Conservation (phyloP, 441 rosid genomes). For the Populus hybrid region DNA sequence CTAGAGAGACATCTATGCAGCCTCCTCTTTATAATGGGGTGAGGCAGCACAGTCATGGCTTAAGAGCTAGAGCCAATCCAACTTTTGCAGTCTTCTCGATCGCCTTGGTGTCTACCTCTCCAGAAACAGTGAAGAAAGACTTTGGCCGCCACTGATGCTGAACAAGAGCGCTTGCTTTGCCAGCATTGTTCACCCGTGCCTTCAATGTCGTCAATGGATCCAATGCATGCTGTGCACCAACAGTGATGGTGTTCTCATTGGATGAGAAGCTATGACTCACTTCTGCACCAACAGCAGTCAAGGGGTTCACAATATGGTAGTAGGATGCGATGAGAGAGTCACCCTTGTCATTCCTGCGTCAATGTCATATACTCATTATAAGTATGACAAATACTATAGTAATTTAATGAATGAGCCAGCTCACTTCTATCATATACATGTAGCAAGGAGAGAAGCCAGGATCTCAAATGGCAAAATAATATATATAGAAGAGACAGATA, state of each 20-base stretch:
- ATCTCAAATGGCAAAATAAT: no score
- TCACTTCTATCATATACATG: neutral
- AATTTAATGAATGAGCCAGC: neutral
- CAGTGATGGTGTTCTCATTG: no score
- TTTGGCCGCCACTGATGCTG: constrained; percentile 96
- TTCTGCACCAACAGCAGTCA: no score
- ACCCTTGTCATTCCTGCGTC: no score
- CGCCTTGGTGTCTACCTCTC: constrained; percentile 83
- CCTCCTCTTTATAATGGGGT: neutral
- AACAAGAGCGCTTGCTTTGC: constrained; percentile 70
- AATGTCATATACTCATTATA: neutral
- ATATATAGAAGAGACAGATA: neutral
- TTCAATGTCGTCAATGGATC: constrained; percentile 79
- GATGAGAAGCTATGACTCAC: no score
- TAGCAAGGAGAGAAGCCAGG: neutral
- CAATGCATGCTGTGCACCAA: constrained; percentile 29
- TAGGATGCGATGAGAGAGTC: no score
- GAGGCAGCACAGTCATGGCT: no score
- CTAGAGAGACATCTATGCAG: neutral
- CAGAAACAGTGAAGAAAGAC: constrained; percentile 66
- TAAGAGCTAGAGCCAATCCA: neutral
- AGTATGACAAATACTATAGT: neutral
- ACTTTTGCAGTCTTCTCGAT: constrained; percentile 48
- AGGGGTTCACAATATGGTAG: no score
- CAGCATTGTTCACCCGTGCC: constrained; percentile 66